Conservation (phyloP, 129 eudicot genomes). For the Deinandra increscens region DNA sequence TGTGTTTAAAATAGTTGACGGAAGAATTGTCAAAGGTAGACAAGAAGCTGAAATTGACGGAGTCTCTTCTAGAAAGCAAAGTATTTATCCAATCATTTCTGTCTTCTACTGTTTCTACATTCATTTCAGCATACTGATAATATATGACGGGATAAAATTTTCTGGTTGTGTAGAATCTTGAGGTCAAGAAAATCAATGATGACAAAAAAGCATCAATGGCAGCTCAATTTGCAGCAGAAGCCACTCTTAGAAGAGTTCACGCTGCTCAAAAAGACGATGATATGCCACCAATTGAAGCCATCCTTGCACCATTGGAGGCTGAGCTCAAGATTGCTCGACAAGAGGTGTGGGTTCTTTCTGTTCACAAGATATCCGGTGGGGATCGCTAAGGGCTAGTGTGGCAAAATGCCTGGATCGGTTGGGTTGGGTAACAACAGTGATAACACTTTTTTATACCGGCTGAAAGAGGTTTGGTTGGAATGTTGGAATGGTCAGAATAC, state of each 20-base stretch:
- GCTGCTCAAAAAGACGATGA: conserved; percentile 95
- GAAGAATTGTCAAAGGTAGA: conserved; percentile 82
- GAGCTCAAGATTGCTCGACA: conserved; percentile 87
- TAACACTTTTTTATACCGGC: not conserved
- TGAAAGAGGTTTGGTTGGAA: not conserved
- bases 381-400: not conserved
- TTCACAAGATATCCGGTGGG: conserved; percentile 4
- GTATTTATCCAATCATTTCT: conserved; percentile 35
- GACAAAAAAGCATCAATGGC: conserved; percentile 65
- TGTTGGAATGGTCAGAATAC: not conserved
- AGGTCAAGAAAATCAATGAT: conserved; percentile 38
- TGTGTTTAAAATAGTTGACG: conserved; percentile 49
- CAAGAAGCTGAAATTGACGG: conserved; percentile 81
- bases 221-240: conserved; percentile 96
- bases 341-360: conserved; percentile 49
- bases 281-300: conserved; percentile 97
- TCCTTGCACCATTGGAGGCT: conserved; percentile 90
- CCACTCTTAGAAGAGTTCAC: conserved; percentile 87
- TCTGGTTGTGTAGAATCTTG: conserved; percentile 46
- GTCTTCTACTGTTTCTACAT: conserved; percentile 24
- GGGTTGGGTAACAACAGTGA: not conserved
- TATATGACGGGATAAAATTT: conserved; percentile 21
- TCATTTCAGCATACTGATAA: conserved; percentile 12
- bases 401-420: not conserved
- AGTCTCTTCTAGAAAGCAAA: conserved; percentile 86